Evolutionary conservation across 306 rosid genomes (phyloP), one percentile per base, ranked within the genome.

Genomic region (Rosa lucieae): DNA sequence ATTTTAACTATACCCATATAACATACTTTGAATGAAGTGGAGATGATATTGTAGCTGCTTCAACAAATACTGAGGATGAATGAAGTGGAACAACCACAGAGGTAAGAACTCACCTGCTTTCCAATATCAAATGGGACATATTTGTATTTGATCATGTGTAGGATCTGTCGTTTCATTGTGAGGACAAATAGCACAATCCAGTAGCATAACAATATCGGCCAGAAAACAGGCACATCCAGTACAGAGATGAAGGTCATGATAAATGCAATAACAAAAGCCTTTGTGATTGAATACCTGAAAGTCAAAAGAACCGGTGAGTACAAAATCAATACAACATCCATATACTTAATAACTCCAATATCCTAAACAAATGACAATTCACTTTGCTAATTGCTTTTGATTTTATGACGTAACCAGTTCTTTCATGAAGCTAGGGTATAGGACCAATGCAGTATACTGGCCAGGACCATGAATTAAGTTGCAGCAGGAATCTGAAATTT

Each of bases 131-230:
- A 84, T 9, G 96, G 93, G 63, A 91, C 63, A 44, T 91, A 91
- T 79, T 82, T 89, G 82, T 89, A 86, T 82, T 91, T 91, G 59
- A 91, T 87, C 96, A 87, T 86, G 84, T 91, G 96, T 84, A 83
- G 77, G 84, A 89, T 89, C 79, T 91, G 96, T 76, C 96, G 89
- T 87, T 89, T 91, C 93, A 91, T 89, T 15, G 93, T 90, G 85
- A 89, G 91, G 70, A 85, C 79, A 75, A 90, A 90, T 23, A 90
- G 89, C 48, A 87, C 90, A 81, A 87, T 21, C 91, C 96, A 90
- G 81, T 87, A 89, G 81, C 85, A 90, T 35, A 90, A 87, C 79
- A 90, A 82, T 74, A 90, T 87, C 68, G 95, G 92, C 95, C 92
- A 89, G 86, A 90, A 90, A 78, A 89, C 90, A 35, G 92, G 95